These are phyloP conservation scores for Pyricularia pennisetigena DNA, from an alignment of 2,329 filamentous ascomycete genomes.

Conservation along the genomic window DNA sequence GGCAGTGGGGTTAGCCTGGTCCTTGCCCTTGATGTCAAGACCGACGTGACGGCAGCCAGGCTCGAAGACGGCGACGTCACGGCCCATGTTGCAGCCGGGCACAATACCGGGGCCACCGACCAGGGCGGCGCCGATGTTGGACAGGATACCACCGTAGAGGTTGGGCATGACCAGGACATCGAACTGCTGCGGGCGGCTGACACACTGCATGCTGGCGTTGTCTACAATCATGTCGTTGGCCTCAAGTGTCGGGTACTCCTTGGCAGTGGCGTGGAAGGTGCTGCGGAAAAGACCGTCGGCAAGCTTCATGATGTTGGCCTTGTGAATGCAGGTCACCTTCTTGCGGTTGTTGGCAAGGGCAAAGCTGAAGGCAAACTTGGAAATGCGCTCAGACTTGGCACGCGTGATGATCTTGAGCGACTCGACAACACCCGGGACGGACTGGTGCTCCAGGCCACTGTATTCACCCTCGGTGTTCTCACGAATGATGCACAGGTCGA, in stretches of 20 bases:
- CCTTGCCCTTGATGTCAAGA: conserved; percentile 99
- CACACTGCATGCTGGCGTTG: conserved; percentile 99
- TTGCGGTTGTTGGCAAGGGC: conserved; percentile 97
- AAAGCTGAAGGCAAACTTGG: conserved; percentile 97
- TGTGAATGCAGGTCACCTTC: conserved; percentile 99
- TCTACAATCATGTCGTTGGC: conserved; percentile 99
- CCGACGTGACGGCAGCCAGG: conserved; percentile 98
- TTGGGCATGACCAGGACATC: conserved; percentile 99
- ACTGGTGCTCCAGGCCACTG: conserved; percentile 97
- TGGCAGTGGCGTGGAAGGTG: conserved; percentile 87
- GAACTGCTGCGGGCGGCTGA: conserved; percentile 93
- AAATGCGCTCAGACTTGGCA: conserved; percentile 97
- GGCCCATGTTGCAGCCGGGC: conserved; percentile 98
- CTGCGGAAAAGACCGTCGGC: conserved; percentile 97
- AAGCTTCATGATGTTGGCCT: conserved; percentile 99
- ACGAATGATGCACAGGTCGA: conserved; percentile 98
- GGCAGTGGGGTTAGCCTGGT: conserved; percentile 96
- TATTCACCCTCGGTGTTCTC: conserved; percentile 99
- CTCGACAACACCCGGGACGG: conserved; percentile 90
- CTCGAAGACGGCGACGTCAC: conserved; percentile 96
- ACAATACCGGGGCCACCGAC: conserved; percentile 96
- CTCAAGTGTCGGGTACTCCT: conserved; percentile 93
- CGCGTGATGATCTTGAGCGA: conserved; percentile 99
- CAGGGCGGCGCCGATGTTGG: conserved; percentile 95
- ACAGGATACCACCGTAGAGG: conserved; percentile 95